A percentile compares a stretch with the other conserved stretches of the same genome.
phyloP scores from a whole-genome alignment of 1,139 yeast genomes.

The Kluyveromyces marxianus region DNA sequence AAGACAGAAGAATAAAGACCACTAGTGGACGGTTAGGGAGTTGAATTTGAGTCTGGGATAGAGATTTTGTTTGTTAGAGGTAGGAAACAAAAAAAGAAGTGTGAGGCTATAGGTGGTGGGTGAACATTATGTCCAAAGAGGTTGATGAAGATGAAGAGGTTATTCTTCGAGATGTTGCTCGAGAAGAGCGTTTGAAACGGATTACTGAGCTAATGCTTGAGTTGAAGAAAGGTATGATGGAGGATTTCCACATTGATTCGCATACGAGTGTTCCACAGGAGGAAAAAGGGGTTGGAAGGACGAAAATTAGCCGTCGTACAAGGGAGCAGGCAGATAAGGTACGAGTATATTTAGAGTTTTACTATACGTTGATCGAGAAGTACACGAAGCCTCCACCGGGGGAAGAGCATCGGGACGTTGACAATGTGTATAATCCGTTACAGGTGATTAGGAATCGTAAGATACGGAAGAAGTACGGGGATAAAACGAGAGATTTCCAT shows the following conservation, averaged over 20 bases:
- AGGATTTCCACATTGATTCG: slow-evolving; percentile 21
- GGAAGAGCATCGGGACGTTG: slow-evolving; percentile 36
- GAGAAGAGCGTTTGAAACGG: background rate
- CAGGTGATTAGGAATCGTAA: slow-evolving; percentile 70
- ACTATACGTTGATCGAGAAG: slow-evolving; percentile 24
- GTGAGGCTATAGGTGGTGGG: too few relatives aligned
- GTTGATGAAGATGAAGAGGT: too few relatives aligned
- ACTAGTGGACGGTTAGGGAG: too few relatives aligned
- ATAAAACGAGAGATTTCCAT: slow-evolving; percentile 25
- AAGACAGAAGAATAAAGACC: too few relatives aligned
- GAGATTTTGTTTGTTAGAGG: too few relatives aligned
- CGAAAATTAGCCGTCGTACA: slow-evolving; percentile 9
- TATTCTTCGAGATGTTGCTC: too few relatives aligned
- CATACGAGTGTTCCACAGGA: background rate
- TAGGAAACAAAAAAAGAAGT: too few relatives aligned
- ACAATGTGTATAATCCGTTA: slow-evolving; percentile 71
- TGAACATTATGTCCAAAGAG: too few relatives aligned
- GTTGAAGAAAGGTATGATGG: slow-evolving; percentile 25
- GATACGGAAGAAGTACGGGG: slow-evolving; percentile 38
- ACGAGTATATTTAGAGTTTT: slow-evolving; percentile 27
- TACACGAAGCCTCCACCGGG: slow-evolving; percentile 13
- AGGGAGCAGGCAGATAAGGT: slow-evolving; percentile 28
- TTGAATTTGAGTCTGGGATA: too few relatives aligned
- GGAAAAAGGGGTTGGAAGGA: background rate
- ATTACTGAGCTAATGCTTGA: slow-evolving; percentile 17